A percentile compares a stretch with the other conserved stretches of the same genome.
Evolutionary conservation across 2,329 filamentous ascomycete genomes (phyloP).

Genomic region (Stagonosporopsis vannaccii): DNA sequence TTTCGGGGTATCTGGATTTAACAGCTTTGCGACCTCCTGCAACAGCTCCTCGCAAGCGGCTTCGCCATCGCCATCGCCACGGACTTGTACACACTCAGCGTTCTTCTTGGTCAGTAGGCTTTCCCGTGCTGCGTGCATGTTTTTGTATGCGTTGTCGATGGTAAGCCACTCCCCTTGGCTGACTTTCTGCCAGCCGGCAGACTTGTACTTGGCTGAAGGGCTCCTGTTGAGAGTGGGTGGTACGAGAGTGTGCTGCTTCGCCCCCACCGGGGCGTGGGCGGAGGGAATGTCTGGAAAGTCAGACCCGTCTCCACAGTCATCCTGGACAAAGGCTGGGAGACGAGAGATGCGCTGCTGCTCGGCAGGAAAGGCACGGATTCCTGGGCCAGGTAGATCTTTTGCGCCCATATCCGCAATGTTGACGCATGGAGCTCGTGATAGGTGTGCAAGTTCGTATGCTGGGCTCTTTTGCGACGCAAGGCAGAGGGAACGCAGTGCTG

Average conservation of each 20-base stretch:
- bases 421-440: slow-evolving; percentile 7
- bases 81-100: slow-evolving; percentile 54
- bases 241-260: neutral
- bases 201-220: slow-evolving; percentile 7
- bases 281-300: slow-evolving; percentile 34
- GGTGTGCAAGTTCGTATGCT: neutral
- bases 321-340: slow-evolving; percentile 37
- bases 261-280: slow-evolving; percentile 19
- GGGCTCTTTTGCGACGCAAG: neutral
- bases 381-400: slow-evolving; percentile 9
- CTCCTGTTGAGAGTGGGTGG: neutral
- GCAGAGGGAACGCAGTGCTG: slow-evolving; percentile 2
- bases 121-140: slow-evolving; percentile 53
- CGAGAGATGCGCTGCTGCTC: slow-evolving; percentile 36
- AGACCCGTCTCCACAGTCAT: slow-evolving; percentile 41
- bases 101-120: slow-evolving; percentile 51
- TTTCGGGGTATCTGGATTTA: slow-evolving; percentile 53
- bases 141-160: slow-evolving; percentile 56
- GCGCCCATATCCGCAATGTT: slow-evolving; percentile 18
- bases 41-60: slow-evolving; percentile 58
- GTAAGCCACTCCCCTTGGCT: slow-evolving; percentile 58
- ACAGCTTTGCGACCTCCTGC: slow-evolving; percentile 55
- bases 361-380: slow-evolving; percentile 20
- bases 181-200: slow-evolving; percentile 56
- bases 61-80: slow-evolving; percentile 54